Percentiles rank a stretch among this genome's conserved stretches.
phyloP scores from a whole-genome alignment of 495 filamentous ascomycete genomes.

The Penicillium nucicola region DNA sequence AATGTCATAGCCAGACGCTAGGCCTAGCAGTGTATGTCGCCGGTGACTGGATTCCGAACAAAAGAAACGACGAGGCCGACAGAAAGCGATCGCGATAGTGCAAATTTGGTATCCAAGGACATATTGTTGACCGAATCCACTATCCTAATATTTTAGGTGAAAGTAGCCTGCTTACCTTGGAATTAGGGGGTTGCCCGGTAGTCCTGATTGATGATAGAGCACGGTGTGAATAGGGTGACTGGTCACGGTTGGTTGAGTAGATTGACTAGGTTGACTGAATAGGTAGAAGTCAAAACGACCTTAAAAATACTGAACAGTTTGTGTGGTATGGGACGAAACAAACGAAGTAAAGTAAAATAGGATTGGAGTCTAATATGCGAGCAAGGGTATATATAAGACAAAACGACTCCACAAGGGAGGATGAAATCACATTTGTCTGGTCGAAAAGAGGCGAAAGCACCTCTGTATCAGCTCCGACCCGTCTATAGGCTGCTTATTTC shows the following conservation, averaged over 20 bases:
- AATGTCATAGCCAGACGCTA: background rate
- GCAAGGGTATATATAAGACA: conserved; percentile 16
- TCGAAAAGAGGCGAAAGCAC: conserved; percentile 14
- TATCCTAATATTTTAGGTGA: background rate
- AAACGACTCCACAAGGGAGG: conserved; percentile 1
- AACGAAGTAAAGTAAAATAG: no score
- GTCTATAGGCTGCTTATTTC: background rate
- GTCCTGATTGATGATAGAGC: background rate
- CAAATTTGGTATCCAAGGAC: background rate
- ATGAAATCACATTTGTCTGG: conserved; percentile 16
- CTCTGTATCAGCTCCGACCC: conserved; percentile 10
- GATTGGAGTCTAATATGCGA: conserved; percentile 1
- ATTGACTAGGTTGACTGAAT: no score
- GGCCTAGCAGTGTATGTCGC: background rate
- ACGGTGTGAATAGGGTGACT: background rate
- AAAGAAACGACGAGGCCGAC: background rate
- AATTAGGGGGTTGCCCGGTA: background rate
- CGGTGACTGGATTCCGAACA: background rate
- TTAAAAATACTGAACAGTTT: background rate
- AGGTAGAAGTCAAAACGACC: no score
- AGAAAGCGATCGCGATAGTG: background rate
- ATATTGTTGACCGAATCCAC: background rate
- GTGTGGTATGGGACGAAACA: conserved; percentile 7
- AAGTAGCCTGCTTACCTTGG: background rate
- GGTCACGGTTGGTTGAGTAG: no score